Base-by-base conservation (phyloP, 2,329 filamentous ascomycete species). In the Trematosphaeria pertusa region DNA sequence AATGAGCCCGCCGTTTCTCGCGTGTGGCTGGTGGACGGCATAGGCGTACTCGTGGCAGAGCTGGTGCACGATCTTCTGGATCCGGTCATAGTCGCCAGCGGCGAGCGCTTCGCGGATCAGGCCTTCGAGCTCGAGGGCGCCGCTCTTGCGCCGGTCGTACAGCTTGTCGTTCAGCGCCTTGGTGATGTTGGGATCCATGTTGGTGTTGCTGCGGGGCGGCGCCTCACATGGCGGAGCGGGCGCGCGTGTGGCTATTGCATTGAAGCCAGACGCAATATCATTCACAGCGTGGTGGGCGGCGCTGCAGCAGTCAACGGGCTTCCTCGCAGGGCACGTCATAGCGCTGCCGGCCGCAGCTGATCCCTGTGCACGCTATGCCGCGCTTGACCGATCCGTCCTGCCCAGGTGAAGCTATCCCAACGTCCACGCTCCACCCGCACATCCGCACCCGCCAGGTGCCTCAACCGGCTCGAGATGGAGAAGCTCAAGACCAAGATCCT, bases 41-140 rank as follows among this genome's bases (percentile, higher is more conserved):
- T 97, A 99, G 39, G 94, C 94, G 77, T 93, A 99, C 62, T 99
- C 94, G 70, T 96, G 92, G 73, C 92, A 97, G 51, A 99, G 86
- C 78, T 99, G 93, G 64, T 96, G 89, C 50, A 99, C 90, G 46
- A 97, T 93, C 64, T 87, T 88, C 60, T 87, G 83, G 58, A 99
- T 92, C 63, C 83, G 84, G 45, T 88, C 85, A 64, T 91, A 87
- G 67, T 97, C 90, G 66, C 87, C 87, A 61, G 79, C 81, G 37
- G 83, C 83, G 50, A 90, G 86, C 19, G 92, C 84, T 67, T 96
- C 91, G 55, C 94, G 88, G 64, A 99, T 94, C 43, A 91, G 83
- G 58, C 87, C 88, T 75, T 99, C 94, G 59, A 99, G 87, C 61
- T 99, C 94, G 47, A 99, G 84, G 62, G 95, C 94, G 56, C 94